A percentile compares a stretch with the other conserved stretches of the same genome.
Conservation (phyloP, 2,329 filamentous ascomycete genomes). For the Colletotrichum cereale region DNA sequence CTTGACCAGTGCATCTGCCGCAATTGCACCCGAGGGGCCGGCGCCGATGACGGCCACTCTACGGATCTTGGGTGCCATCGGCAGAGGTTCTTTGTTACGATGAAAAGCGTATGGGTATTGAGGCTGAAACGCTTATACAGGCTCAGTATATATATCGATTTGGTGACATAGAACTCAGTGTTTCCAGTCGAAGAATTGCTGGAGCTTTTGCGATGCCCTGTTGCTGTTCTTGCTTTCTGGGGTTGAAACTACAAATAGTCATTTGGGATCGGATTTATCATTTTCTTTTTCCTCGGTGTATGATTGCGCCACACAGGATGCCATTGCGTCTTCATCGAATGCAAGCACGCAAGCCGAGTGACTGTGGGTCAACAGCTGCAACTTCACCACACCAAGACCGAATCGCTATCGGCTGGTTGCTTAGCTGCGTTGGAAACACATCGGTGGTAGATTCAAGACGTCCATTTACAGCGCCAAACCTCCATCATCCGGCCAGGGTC, state of each 20-base stretch:
- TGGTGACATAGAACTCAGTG: not conserved
- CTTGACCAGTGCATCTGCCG: conserved; percentile 67
- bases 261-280: conserved; percentile 11
- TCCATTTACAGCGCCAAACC: not conserved
- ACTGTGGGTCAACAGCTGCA: conserved; percentile 16
- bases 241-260: too few relatives aligned
- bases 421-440: not conserved
- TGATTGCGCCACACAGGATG: conserved; percentile 24
- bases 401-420: not conserved
- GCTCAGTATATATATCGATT: not conserved
- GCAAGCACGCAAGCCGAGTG: conserved; percentile 31
- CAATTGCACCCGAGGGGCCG: conserved; percentile 68
- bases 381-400: conserved; percentile 4
- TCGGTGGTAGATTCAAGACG: not conserved
- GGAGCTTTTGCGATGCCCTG: not conserved
- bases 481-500: not conserved
- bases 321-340: conserved; percentile 32
- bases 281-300: not conserved
- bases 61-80: conserved; percentile 16
- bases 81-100: not conserved
- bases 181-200: not conserved
- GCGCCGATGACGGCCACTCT: conserved; percentile 68
- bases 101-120: too few relatives aligned
- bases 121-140: not conserved
- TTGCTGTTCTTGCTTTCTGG: too few relatives aligned